phyloP scores from a whole-genome alignment of 306 rosid genomes.

The Urtica urens region DNA sequence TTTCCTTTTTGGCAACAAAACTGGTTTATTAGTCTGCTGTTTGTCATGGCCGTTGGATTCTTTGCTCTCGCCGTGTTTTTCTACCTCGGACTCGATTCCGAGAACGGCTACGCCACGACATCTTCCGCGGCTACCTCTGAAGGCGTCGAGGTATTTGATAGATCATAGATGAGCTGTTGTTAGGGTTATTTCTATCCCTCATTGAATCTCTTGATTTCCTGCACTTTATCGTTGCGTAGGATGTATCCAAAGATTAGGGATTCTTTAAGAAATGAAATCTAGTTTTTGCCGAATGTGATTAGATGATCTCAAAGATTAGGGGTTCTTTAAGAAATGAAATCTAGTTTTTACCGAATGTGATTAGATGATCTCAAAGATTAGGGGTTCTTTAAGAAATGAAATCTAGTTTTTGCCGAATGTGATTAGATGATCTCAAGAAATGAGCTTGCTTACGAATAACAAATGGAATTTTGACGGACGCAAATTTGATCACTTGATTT shows the following conservation, averaged over 20 bases:
- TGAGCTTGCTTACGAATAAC: not conserved
- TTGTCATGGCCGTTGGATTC: conserved; percentile 74
- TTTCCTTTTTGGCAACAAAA: conserved; percentile 80
- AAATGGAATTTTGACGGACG: not conserved
- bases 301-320: no score
- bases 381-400: no score
- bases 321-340: no score
- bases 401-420: no score
- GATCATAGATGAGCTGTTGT: no score
- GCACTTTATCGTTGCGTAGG: no score
- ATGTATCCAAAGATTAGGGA: no score
- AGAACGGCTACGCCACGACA: conserved; percentile 33
- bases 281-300: no score
- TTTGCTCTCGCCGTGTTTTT: conserved; percentile 68
- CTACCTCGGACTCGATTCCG: conserved; percentile 56
- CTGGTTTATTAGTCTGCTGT: conserved; percentile 78
- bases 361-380: no score
- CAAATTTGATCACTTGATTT: not conserved
- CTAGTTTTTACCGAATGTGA: no score
- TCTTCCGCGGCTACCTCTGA: conserved; percentile 58
- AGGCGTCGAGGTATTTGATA: conserved; percentile 69
- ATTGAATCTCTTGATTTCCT: not conserved
- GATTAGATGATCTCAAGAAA: no score
- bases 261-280: no score
- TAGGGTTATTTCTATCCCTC: not conserved